Percentiles rank a stretch among this genome's conserved stretches.
Conservation (phyloP, 73 alveolate species). For the Halteria grandinella region DNA sequence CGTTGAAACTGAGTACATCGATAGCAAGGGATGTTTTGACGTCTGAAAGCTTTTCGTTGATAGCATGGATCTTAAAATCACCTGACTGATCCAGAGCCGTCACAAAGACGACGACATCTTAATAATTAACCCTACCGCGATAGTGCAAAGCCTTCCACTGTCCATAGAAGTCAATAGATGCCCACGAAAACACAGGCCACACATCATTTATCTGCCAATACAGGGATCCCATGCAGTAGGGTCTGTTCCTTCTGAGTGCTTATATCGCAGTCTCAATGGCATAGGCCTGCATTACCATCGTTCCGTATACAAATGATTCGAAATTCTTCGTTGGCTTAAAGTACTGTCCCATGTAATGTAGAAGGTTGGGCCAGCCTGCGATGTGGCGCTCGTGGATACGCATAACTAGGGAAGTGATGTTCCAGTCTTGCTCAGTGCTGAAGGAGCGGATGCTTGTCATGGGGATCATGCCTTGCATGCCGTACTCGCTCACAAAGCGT, state of each 20-base stretch:
- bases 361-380: constrained; percentile 72
- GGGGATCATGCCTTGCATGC: constrained; percentile 82
- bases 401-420: constrained; percentile 71
- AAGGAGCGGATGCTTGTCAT: constrained; percentile 31
- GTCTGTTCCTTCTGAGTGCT: constrained; percentile 86
- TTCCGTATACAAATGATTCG: constrained; percentile 67
- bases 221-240: constrained; percentile 85
- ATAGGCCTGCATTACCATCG: constrained; percentile 81
- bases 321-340: constrained; percentile 71
- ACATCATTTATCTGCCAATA: constrained; percentile 93
- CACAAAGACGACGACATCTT: constrained; percentile 22
- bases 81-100: no score
- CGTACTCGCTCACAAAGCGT: constrained; percentile 88
- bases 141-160: constrained; percentile 89
- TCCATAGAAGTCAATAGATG: constrained; percentile 91
- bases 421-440: constrained; percentile 55
- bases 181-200: constrained; percentile 96
- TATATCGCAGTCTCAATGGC: constrained; percentile 87
- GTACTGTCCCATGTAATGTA: constrained; percentile 72
- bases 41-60: neutral
- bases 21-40: neutral
- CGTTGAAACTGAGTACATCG: neutral
- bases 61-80: neutral
- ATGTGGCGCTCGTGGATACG: constrained; percentile 82
- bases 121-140: constrained; percentile 66